Base-by-base conservation (phyloP, 495 filamentous ascomycete species). In the Halenospora varia region DNA sequence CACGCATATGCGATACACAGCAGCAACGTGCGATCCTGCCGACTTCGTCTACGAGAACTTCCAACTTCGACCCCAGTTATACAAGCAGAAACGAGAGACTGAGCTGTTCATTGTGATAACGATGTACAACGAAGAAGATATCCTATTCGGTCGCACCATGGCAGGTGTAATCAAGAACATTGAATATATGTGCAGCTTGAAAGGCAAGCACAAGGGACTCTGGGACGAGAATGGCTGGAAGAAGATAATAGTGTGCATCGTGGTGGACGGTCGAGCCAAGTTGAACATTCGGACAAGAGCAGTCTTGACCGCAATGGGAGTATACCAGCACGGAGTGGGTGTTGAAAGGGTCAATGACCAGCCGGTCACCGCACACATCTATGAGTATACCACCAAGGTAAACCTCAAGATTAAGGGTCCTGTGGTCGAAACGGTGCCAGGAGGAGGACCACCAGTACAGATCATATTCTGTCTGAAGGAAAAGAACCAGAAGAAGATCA, bases 11-110 rank as follows among this genome's bases (percentile, higher is more conserved):
- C 56, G 61, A 13, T 63, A 98, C 68, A 89, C 90, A 1, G 94
- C 94, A 3, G 94, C 90, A 9, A 98, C 94, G 13, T 97, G 94
- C 71, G 94, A 98, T 60, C 94, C 94, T 0, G 75, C 78, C 1
- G 82, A 94, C 17, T 98, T 97, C 24, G 41, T 51, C 1, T 25
- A 35, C 2, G 77, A 89, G 62, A 80, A 84, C 25, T 91, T 90
- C 59, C 90, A 85, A 0, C 71, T 92, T 48, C 84, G 88, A 24
- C 88, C 90, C 70, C 80, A 81, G 64, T 75, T 91, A 0, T 91
- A 90, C 62, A 80, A 82, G 25, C 88, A 88, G 66, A 80, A 84
- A 2, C 49, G 71, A 48, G 64, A 66, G 42, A 74, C 71, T 2
- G 71, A 74, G 55, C 44, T 74, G 20, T 60, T 74, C 11, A 73